Evolutionary conservation across 805 yeast genomes (phyloP).

Genomic region (Kuraishia hungarica): DNA sequence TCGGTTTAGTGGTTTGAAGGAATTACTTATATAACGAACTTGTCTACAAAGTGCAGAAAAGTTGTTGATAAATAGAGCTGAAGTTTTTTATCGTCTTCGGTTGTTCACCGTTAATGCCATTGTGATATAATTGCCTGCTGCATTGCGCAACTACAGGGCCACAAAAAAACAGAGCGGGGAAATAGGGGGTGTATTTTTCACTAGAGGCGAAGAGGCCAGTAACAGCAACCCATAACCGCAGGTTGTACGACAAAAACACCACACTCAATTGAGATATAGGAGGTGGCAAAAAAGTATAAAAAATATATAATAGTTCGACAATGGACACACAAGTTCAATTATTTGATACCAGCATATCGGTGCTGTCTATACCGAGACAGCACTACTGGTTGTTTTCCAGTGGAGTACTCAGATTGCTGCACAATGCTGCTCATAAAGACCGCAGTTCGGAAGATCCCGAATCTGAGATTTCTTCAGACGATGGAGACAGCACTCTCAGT

Average conservation of each 20-base stretch:
- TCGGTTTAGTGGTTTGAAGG: background rate
- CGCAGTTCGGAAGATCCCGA: constrained; percentile 13
- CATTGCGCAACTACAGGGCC: background rate
- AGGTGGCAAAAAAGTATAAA: background rate
- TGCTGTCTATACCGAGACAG: constrained; percentile 44
- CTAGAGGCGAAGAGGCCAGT: background rate
- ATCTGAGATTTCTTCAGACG: constrained; percentile 8
- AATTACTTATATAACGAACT: background rate
- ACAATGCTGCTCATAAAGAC: constrained; percentile 22
- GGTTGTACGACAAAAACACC: too few species aligned
- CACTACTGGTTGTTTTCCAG: constrained; percentile 45
- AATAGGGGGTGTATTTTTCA: background rate
- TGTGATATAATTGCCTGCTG: background rate
- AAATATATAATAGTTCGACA: background rate
- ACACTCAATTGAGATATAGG: background rate
- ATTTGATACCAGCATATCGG: constrained; percentile 34
- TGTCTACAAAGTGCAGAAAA: too few species aligned
- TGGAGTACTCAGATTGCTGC: constrained; percentile 39
- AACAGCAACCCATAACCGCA: background rate
- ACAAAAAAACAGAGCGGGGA: background rate
- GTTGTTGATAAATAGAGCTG: too few species aligned
- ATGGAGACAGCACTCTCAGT: background rate
- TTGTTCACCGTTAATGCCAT: too few species aligned
- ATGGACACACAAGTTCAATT: constrained; percentile 42
- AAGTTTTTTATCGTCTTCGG: too few species aligned